Evolutionary conservation across 441 rosid genomes (phyloP).

Genomic region (Corymbia calophylla): DNA sequence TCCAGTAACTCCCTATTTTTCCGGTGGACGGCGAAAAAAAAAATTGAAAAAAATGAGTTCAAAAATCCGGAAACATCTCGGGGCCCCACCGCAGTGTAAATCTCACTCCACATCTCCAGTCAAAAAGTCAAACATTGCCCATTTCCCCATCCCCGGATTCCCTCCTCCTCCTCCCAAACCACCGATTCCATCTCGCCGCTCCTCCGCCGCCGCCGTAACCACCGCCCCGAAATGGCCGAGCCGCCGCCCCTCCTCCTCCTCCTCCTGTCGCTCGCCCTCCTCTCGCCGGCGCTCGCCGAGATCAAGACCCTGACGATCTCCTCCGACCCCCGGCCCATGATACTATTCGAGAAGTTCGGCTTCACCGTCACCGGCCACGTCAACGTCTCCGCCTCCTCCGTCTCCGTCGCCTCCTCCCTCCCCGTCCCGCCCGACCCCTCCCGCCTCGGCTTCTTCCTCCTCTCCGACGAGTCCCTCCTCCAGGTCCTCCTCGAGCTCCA

Average conservation of each 20-base stretch:
- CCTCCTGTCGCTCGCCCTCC: conserved; percentile 8
- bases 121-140: background rate
- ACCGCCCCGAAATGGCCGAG: background rate
- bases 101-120: background rate
- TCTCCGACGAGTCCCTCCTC: conserved; percentile 15
- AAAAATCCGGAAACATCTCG: background rate
- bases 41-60: background rate
- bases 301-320: conserved; percentile 65
- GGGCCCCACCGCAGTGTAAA: background rate
- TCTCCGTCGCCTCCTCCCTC: conserved; percentile 47
- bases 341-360: conserved; percentile 90
- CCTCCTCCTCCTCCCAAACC: background rate
- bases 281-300: conserved; percentile 52
- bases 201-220: background rate
- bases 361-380: conserved; percentile 86
- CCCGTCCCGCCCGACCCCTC: conserved; percentile 16
- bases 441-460: conserved; percentile 40
- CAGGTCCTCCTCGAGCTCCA: conserved; percentile 22
- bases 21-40: background rate
- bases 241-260: background rate
- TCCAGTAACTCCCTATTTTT: background rate
- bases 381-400: conserved; percentile 45
- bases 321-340: conserved; percentile 72
- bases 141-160: background rate
- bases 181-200: background rate